These are phyloP conservation scores for Dryas octopetala DNA, from an alignment of 306 rosid species.

Conservation along the genomic window DNA sequence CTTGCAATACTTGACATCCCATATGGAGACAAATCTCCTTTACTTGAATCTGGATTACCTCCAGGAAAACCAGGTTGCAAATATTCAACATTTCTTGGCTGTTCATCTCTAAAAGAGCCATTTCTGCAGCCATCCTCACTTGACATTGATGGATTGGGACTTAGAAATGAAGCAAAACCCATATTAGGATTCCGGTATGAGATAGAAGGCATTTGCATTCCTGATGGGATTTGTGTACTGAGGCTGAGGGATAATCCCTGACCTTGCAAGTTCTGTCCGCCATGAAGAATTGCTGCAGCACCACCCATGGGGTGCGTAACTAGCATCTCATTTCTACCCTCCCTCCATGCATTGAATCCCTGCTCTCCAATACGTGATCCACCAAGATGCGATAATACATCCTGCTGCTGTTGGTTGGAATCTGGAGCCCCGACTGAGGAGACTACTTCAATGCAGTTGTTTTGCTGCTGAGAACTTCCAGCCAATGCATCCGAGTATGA, in stretches of 20 bases:
- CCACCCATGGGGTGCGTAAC: slow-evolving; percentile 42
- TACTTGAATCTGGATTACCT: slow-evolving; percentile 44
- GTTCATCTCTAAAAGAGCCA: slow-evolving; percentile 52
- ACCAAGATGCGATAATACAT: slow-evolving; percentile 47
- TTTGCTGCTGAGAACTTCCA: slow-evolving; percentile 55
- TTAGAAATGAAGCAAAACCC: slow-evolving; percentile 51
- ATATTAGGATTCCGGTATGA: slow-evolving; percentile 43
- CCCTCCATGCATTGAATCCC: slow-evolving; percentile 63
- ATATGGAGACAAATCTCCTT: slow-evolving; percentile 51
- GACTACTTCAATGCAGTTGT: slow-evolving; percentile 41
- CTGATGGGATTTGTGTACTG: slow-evolving; percentile 57
- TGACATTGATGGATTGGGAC: slow-evolving; percentile 50
- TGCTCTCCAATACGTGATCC: slow-evolving; percentile 42
- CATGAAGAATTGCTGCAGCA: slow-evolving; percentile 40
- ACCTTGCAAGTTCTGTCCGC: slow-evolving; percentile 57
- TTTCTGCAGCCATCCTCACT: slow-evolving; percentile 45
- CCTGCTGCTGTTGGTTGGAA: slow-evolving; percentile 48
- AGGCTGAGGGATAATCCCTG: slow-evolving; percentile 81
- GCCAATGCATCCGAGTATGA: slow-evolving; percentile 43
- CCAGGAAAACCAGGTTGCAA: slow-evolving; percentile 45
- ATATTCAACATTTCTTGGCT: slow-evolving; percentile 44
- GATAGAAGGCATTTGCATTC: slow-evolving; percentile 54
- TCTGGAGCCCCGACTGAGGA: slow-evolving; percentile 48
- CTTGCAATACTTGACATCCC: slow-evolving; percentile 48
- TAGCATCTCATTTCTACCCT: slow-evolving; percentile 53